Evolutionary conservation across 2,329 filamentous ascomycete species (phyloP).

Genomic region (Septoria petroselini): DNA sequence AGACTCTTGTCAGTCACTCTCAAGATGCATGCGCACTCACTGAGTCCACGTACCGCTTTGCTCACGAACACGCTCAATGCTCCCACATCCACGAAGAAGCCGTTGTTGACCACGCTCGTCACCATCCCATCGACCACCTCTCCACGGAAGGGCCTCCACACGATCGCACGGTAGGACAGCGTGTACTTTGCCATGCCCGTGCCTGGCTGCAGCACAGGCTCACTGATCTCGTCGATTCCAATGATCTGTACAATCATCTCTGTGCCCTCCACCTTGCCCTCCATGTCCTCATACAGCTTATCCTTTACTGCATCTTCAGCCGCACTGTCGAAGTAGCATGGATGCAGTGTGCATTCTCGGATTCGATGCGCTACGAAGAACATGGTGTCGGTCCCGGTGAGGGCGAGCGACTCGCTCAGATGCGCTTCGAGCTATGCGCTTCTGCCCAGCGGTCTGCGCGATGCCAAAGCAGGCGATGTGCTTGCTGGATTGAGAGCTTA

Average conservation of each 20-base stretch:
- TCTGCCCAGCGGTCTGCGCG: too few relatives aligned
- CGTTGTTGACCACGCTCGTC: slow-evolving; percentile 83
- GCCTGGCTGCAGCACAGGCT: slow-evolving; percentile 79
- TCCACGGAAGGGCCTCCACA: slow-evolving; percentile 96
- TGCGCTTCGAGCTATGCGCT: too few relatives aligned
- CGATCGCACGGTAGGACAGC: slow-evolving; percentile 89
- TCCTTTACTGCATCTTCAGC: slow-evolving; percentile 88
- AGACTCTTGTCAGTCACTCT: slow-evolving; percentile 9
- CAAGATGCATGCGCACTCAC: background rate
- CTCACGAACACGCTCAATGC: slow-evolving; percentile 77
- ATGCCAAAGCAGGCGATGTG: too few relatives aligned
- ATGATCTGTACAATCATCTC: slow-evolving; percentile 99
- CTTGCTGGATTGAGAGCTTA: too few relatives aligned
- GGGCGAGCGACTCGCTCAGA: background rate
- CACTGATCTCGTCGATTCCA: slow-evolving; percentile 91
- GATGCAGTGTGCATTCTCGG: slow-evolving; percentile 89
- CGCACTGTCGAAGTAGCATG: slow-evolving; percentile 92
- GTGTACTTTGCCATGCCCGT: slow-evolving; percentile 92
- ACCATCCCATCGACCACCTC: slow-evolving; percentile 97
- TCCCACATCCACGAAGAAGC: slow-evolving; percentile 83
- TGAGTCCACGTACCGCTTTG: slow-evolving; percentile 63
- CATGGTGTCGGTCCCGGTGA: slow-evolving; percentile 54
- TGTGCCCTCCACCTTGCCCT: slow-evolving; percentile 90
- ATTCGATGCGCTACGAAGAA: slow-evolving; percentile 98
- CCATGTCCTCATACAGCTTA: slow-evolving; percentile 86